Base-by-base conservation (phyloP, 768 basidiomycete species). In the Hydnomerulius pinastri region DNA sequence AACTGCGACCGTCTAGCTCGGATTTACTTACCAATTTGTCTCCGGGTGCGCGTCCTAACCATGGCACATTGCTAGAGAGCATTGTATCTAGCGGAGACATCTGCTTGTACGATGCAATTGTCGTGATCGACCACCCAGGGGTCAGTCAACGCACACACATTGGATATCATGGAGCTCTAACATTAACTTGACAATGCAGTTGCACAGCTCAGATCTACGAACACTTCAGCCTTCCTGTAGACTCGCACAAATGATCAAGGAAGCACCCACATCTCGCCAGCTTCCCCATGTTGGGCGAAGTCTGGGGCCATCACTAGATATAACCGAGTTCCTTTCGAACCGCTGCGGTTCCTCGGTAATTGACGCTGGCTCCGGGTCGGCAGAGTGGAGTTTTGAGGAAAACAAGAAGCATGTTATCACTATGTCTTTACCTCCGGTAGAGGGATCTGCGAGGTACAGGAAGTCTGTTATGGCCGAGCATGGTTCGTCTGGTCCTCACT, bases 171-270 rank as follows among this genome's bases (percentile, higher is more conserved):
- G 18, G 38, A 45, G 5, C 30, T 45, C 27, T 42, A 37, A 23
- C 48, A 30, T 25, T 54, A 27, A 54, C 58, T 45, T 21, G 35
- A 9, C 24, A 18, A 33, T 24, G 12, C 59, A 91, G 89, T 71
- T 87, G 4, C 89, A 86, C 58, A 84, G 86, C 21, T 84, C 87
- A n/a, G 88, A 91, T 72, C 72, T 91, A 35, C 83, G 85, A 25
- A 66, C 70, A 9, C 79, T 90, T 18, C 66, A 79, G 6, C 71
- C 80, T 8, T 72, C 75, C 2, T 81, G 80, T 3, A 66, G 71
- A 52, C 69, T 90, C 17, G 70, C 77, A 5, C 71, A 67, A 21
- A 61, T 71, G 6, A 70, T 91, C 8, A 71, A 68, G 4, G 70
- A 71, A 1, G 72, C 87, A 3, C 71, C 81, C 0, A 83, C 77